Base-by-base conservation (phyloP, 208 protist species). In the Trypanosoma scelopori region DNA sequence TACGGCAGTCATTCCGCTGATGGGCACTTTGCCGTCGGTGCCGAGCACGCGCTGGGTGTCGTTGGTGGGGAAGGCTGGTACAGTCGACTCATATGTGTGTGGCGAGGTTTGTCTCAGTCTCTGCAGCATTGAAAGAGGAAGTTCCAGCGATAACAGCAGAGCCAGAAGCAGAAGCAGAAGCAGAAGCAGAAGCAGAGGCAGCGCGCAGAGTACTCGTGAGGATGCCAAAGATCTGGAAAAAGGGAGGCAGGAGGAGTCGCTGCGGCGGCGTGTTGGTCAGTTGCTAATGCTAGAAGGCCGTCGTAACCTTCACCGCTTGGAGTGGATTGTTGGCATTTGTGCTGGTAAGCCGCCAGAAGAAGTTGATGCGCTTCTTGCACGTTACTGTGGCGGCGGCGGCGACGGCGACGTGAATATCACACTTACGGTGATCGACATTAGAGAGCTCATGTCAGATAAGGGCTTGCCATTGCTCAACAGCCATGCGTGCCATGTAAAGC, bases 31-130 rank as follows among this genome's bases (percentile, higher is more conserved):
- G 13, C 28, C 41, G 5, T 60, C 55, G 3, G 20, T 42, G 12
- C 30, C 41, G 1, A 37, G 27, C 12, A 62, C 50, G 13, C 48
- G 76, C 0, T 58, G 58, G 20, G 55, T 82, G 16, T 52, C 70
- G 9, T 55, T 88, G 12, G 66, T 88, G 27, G 43, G 67, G 15
- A 77, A 80, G 30, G 45, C 65, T 43, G 82, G 78, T 15, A 84
- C 51, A 11, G 51, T 18, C 13, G 55, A 60, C 13, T 78, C 82
- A 13, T 56, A 56, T 1, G 78, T 81, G 35, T 69, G 78, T 11
- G 72, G 82, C 6, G 51, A 74, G 22, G 47, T 87, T 43, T 53
- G 66, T 25, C 30, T 87, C 13, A 70, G 70, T 0, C 12, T 84
- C 11, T 20, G 25, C 18, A 25, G 51, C 22, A 42, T 66, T 15